Evolutionary conservation across 208 protist species (phyloP), one percentile per base, ranked within the genome.

Genomic region (Leishmania guyanensis): DNA sequence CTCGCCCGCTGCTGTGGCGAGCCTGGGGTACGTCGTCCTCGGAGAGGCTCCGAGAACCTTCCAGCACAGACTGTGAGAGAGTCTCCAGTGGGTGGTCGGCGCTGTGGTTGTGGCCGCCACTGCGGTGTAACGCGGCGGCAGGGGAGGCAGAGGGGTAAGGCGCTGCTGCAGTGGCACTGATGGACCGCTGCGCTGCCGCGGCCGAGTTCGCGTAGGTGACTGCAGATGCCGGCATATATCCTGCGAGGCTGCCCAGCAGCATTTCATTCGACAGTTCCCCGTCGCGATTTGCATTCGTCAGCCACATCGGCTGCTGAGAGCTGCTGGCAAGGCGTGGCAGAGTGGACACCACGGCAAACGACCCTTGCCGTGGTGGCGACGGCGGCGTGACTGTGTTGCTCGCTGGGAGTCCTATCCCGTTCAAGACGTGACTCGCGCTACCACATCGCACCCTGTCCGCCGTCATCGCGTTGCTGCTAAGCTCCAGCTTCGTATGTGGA

Each of bases 221-320:
- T 2, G 72, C 82, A 6, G 82, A 60, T 12, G 39, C 29, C 8
- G 82, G 77, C 5, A 72, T 72, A 43, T 85, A 78, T 22, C 56
- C 78, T n/a, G 77, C 73, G 53, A 78, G 71, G 26, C 82, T 85
- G 50, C 77, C 82, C 17, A 79, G 77, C 72, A 82, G 58, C 60
- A 75, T 48, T 4, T 66, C 73, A 53, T 56, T 74, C n/a, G 71
- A 29, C 64, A 71, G 1, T 5, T 29, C 48, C 4, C 56, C 73
- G 14, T 75, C 62, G 54, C 54, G 48, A 62, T 65, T 79, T 17
- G 39, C 22, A 56, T 29, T 80, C 26, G n/a, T 8, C 56, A 51
- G 53, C 62, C 53, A 12, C 10, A 39, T 39, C 46, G 33, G 74
- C 39, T 71, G 71, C 62, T 26, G 5, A 14, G 74, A 58, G 29